These are phyloP conservation scores for Clonostachys rhizophaga DNA, from an alignment of 2,329 filamentous ascomycete genomes.

Conservation along the genomic window DNA sequence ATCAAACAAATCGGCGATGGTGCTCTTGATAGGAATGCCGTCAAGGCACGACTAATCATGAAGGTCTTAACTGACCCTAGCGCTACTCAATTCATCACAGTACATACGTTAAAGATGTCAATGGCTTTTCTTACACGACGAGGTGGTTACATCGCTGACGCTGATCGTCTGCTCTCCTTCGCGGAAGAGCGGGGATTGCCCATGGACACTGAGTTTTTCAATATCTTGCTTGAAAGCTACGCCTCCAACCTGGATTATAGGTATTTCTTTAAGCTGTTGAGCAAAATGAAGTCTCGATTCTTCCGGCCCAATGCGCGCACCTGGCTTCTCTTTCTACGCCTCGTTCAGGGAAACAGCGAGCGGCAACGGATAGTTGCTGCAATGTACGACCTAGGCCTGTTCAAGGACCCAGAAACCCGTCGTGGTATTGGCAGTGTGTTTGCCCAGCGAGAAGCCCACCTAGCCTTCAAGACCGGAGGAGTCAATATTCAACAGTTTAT, in stretches of 20 bases:
- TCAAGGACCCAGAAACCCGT: conserved; percentile 27
- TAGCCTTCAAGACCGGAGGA: conserved; percentile 25
- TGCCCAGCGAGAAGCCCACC: conserved; percentile 35
- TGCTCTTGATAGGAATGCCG: conserved; percentile 27
- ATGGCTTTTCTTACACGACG: conserved; percentile 31
- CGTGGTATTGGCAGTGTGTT: conserved; percentile 33
- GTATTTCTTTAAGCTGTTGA: conserved; percentile 33
- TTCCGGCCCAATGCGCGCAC: conserved; percentile 36
- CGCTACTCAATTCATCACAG: not conserved
- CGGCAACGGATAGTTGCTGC: conserved; percentile 36
- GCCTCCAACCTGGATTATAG: conserved; percentile 28
- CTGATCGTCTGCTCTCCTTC: conserved; percentile 26
- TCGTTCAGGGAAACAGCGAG: conserved; percentile 55
- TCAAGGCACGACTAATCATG: conserved; percentile 25
- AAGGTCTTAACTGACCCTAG: conserved; percentile 29
- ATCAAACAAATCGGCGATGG: conserved; percentile 17
- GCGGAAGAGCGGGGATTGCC: conserved; percentile 28
- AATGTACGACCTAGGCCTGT: conserved; percentile 39
- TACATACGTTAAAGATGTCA: conserved; percentile 17
- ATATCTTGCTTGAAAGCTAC: conserved; percentile 37
- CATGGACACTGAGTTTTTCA: conserved; percentile 40
- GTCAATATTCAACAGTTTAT: conserved; percentile 16
- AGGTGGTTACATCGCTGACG: conserved; percentile 25
- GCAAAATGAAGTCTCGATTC: conserved; percentile 31
- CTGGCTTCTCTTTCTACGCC: conserved; percentile 42